Evolutionary conservation across 2,329 filamentous ascomycete species (phyloP), one percentile per base, ranked within the genome.

Genomic region (Trichoderma sp.): DNA sequence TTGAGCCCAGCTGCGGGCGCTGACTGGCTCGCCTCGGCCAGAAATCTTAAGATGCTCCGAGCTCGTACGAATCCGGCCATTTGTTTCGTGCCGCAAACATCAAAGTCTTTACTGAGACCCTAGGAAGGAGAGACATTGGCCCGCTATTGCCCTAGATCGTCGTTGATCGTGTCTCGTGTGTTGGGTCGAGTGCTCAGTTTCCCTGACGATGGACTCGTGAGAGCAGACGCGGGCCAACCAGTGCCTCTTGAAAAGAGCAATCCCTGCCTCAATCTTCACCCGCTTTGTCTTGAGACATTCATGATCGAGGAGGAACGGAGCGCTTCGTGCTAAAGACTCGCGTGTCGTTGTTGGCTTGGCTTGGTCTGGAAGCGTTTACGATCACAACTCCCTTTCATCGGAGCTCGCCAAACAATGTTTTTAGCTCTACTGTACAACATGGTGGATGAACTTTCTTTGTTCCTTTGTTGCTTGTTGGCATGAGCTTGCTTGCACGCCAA

Each of bases 121-220:
- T 60, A 21, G 46, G 60, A 59, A 68, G 55, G 46, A 68, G 65
- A 68, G 65, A 68, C 65, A 68, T 58, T 66, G 51, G 24, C 24
- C 65, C 24, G 43, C 34, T 14, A 21, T 69, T 68, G 58, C 70
- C 73, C 64, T 68, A 46, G 65, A 69, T 71, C 69, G 63, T 69
- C 64, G 69, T 69, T 69, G 73, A 73, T 75, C 73, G 72, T 74
- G 71, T 74, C 75, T 71, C 69, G n/a, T 26, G 8, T 14, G 24
- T 11, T 68, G 68, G 49, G 43, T 68, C 30, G 65, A 30, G 68
- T 70, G 56, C 55, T 69, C 65, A 64, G 68, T 68, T 64, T 70
- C 68, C 68, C 66, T 64, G 59, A 63, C 68, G 54, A 70, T 68
- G 68, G 11, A 3, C 24, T 56, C 32, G 18, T 16, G 4, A 37